Evolutionary conservation across 108 stramenopile genomes (phyloP).

Genomic region (Nitzschia sp.): DNA sequence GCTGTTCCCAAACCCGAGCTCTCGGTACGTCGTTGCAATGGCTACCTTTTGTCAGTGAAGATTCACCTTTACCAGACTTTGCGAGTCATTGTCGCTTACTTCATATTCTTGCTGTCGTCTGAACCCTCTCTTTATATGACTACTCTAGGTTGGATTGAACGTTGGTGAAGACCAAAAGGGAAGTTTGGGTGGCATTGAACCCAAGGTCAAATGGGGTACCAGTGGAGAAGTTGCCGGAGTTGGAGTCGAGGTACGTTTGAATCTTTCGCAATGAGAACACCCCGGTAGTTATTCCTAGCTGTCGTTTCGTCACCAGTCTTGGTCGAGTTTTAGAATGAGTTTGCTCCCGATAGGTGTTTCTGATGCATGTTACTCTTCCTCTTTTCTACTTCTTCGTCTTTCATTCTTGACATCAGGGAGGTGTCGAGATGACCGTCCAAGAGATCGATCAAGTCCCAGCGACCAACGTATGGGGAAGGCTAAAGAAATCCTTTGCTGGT

Average conservation of each 20-base stretch:
- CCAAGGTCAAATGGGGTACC: conserved; percentile 33
- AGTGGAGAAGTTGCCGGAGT: conserved; percentile 21
- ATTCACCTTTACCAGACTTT: too few relatives aligned
- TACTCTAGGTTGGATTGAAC: conserved; percentile 35
- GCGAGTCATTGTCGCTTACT: too few relatives aligned
- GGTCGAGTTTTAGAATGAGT: background rate
- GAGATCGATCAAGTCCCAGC: conserved; percentile 18
- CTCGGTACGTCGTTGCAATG: background rate
- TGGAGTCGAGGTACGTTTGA: conserved; percentile 37
- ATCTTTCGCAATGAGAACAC: background rate
- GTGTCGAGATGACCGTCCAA: conserved; percentile 24
- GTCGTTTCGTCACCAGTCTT: background rate
- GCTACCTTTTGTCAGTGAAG: too few relatives aligned
- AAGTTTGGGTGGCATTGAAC: conserved; percentile 37
- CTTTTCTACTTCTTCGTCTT: background rate
- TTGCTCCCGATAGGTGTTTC: background rate
- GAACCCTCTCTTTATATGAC: background rate
- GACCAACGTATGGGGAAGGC: conserved; percentile 36
- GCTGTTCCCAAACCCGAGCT: conserved; percentile 5
- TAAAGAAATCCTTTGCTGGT: conserved; percentile 28
- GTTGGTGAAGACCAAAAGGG: conserved; percentile 19
- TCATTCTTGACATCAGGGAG: conserved; percentile 25
- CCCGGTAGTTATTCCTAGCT: background rate
- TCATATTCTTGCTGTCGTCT: too few relatives aligned
- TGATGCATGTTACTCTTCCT: background rate